Conservation (phyloP, 805 yeast species). For the Candida railenensis region DNA sequence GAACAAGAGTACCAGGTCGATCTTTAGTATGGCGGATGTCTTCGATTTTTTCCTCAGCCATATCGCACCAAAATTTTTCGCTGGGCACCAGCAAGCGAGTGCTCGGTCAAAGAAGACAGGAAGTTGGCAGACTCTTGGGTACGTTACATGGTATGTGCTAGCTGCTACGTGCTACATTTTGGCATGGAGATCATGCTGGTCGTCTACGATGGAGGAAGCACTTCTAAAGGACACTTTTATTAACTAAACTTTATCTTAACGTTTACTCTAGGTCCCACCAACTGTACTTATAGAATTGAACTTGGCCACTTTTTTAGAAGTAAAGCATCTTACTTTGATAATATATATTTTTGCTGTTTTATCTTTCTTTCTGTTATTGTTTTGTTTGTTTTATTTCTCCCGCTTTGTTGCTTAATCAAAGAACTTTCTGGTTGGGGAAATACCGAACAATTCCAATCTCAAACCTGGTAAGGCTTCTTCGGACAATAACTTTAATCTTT, state of each 20-base stretch:
- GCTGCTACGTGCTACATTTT: no score
- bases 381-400: background rate
- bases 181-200: no score
- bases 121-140: no score
- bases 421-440: slow-evolving; percentile 83
- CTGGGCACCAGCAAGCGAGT: no score
- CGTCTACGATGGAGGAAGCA: no score
- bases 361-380: background rate
- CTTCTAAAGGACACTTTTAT: background rate
- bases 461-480: slow-evolving; percentile 90
- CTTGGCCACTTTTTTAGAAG: background rate
- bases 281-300: no score
- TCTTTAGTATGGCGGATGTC: background rate
- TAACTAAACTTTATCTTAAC: background rate
- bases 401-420: slow-evolving; percentile 56
- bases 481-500: slow-evolving; percentile 79
- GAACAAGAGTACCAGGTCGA: background rate
- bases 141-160: no score
- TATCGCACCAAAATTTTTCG: background rate
- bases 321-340: background rate
- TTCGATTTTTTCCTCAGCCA: background rate
- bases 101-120: no score
- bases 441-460: slow-evolving; percentile 85
- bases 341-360: background rate
- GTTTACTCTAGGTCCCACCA: background rate